phyloP scores from a whole-genome alignment of 495 filamentous ascomycete species.

The Talaromyces stipitatus region DNA sequence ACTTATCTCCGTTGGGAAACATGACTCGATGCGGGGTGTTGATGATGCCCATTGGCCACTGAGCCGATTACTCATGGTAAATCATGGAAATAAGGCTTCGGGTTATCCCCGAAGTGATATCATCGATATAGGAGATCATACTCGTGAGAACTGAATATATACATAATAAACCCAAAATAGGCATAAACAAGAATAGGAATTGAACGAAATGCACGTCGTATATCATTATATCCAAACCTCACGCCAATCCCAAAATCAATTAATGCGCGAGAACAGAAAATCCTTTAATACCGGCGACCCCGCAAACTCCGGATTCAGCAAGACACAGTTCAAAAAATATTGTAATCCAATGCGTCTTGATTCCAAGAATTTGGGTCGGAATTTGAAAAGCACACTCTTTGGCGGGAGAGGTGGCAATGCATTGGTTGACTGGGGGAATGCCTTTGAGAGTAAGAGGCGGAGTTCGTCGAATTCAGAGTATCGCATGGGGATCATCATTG shows the following conservation, averaged over 20 bases:
- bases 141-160: too few relatives aligned
- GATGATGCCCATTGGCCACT: neutral
- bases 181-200: neutral
- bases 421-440: constrained; percentile 58
- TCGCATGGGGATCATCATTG: constrained; percentile 55
- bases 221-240: neutral
- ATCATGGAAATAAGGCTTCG: too few relatives aligned
- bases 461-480: constrained; percentile 69
- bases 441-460: constrained; percentile 45
- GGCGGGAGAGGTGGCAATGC: constrained; percentile 61
- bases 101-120: too few relatives aligned
- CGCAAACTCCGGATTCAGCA: constrained; percentile 64
- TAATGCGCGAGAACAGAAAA: constrained; percentile 50
- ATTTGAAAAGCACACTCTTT: constrained; percentile 60
- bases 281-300: constrained; percentile 63
- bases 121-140: too few relatives aligned
- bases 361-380: constrained; percentile 62
- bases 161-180: too few relatives aligned
- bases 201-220: neutral
- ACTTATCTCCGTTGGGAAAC: neutral
- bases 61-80: too few relatives aligned
- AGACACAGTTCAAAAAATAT: constrained; percentile 66
- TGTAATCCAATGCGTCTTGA: constrained; percentile 54
- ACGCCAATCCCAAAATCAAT: constrained; percentile 10
- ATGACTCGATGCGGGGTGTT: neutral